Conservation (phyloP, 495 filamentous ascomycete genomes). For the Cercophora newfieldiana region DNA sequence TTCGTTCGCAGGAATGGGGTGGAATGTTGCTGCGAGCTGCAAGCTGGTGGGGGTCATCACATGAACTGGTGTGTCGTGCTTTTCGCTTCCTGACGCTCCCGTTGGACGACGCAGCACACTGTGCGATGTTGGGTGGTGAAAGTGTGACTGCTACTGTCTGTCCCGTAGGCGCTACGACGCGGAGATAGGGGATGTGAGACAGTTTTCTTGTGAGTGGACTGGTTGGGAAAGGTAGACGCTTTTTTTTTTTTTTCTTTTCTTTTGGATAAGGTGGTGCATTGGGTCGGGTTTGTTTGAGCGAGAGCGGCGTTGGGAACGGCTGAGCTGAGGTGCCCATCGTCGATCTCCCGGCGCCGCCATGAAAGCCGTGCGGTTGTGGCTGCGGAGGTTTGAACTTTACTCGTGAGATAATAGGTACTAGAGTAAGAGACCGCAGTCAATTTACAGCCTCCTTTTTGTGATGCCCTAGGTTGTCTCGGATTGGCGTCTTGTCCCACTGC, state of each 20-base stretch:
- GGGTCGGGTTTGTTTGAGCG: background rate
- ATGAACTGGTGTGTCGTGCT: background rate
- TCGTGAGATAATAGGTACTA: too few species aligned
- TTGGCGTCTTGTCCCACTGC: conserved; percentile 12
- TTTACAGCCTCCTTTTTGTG: conserved; percentile 1
- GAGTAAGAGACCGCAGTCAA: background rate
- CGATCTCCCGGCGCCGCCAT: background rate
- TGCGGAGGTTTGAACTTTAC: background rate
- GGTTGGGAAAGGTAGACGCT: background rate
- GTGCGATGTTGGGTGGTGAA: background rate
- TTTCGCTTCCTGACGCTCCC: background rate
- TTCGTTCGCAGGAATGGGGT: background rate
- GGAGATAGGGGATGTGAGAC: background rate
- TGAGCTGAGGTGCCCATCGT: background rate
- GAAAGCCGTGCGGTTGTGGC: background rate
- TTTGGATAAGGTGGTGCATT: background rate
- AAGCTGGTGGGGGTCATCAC: background rate
- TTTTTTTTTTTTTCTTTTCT: background rate
- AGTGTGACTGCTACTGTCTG: background rate
- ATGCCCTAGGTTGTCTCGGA: conserved; percentile 10
- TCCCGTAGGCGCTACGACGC: background rate
- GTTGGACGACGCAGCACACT: background rate
- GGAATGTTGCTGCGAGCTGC: background rate
- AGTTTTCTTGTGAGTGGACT: background rate
- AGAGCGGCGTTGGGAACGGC: background rate